Percentiles rank a stretch among this genome's conserved stretches.
These are phyloP conservation scores for Acanthamoeba lenticulata DNA, from an alignment of 208 protist species.

Conservation along the genomic window DNA sequence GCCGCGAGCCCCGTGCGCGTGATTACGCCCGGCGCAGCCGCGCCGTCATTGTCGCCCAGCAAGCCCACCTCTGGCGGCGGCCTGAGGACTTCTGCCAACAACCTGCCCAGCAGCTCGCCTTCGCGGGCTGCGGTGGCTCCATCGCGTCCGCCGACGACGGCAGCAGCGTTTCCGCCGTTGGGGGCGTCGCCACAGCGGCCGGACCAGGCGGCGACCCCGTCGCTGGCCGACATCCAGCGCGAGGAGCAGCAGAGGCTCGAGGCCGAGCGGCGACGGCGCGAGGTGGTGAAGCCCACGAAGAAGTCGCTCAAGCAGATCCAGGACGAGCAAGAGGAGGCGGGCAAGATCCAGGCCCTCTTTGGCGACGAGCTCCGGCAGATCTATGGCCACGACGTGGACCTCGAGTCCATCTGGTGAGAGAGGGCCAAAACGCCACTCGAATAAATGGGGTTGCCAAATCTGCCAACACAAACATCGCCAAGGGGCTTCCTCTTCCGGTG, in stretches of 20 bases:
- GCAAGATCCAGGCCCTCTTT: conserved; percentile 4
- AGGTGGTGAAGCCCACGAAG: not conserved
- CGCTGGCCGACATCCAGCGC: not conserved
- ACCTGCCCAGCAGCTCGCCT: too few species aligned
- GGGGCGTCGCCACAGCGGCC: not conserved
- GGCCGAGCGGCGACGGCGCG: not conserved
- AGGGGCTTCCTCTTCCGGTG: too few species aligned
- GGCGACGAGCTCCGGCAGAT: not conserved
- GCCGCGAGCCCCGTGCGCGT: not conserved
- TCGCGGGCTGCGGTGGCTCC: too few species aligned
- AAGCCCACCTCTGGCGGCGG: not conserved
- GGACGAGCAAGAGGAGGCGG: not conserved
- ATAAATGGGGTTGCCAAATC: too few species aligned
- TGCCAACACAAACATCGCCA: too few species aligned
- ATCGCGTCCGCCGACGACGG: not conserved
- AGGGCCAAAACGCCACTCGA: too few species aligned
- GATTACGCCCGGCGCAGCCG: not conserved
- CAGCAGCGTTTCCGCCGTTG: not conserved
- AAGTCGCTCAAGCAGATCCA: not conserved
- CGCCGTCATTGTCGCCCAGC: not conserved
- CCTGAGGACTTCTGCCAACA: too few species aligned
- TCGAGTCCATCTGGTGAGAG: not conserved
- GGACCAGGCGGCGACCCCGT: not conserved
- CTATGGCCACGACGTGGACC: conserved; percentile 15
- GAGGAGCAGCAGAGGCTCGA: not conserved